Evolutionary conservation across 2,329 filamentous ascomycete species (phyloP), one percentile per base, ranked within the genome.

Genomic region (Fusarium sp.): DNA sequence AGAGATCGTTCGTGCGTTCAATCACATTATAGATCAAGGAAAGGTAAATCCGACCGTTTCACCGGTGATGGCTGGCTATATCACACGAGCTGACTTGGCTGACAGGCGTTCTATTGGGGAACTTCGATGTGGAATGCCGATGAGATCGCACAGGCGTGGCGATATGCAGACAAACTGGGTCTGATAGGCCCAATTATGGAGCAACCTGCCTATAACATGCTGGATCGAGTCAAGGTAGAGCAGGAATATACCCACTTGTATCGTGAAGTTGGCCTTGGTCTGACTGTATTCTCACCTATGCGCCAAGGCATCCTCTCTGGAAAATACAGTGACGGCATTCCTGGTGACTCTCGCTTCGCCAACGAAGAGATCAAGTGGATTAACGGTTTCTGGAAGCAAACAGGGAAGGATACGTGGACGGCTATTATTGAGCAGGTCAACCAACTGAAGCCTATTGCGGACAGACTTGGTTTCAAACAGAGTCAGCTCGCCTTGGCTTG

Each of bases 1-100:
- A 80, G 91, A 93, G 83, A 90, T 88, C 5, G 91, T 93, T 42
- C 89, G 91, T 60, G 90, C 88, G 60, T 93, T 94, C 84, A 93
- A 93, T 84, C 86, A 92, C 80, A 82, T 93, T 60, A 92, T 94
- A 79, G 85, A 90, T 80, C 86, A 85, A 1, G 91, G 91, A 73
- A 90, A 70, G 28, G 57, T 57, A 57, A 62, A 55, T 10, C 18
- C 11, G 22, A 24, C 12, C 26, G 14, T 22, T 26, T 24, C 17
- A 42, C n/a, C 18, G 17, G 14, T 20, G 8, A 30, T 8, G 18
- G 11, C 12, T n/a, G 13, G 13, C 17, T n/a, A 13, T 4, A 44
- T 34, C 26, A 45, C 22, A 20, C 13, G 44, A 14, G 36, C 45
- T 57, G 36, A 70, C 39, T 22, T 34, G 20, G 34, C 18, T 28